Percentiles rank a stretch among this genome's conserved stretches.
phyloP scores from a whole-genome alignment of 1,284 basidiomycete species.

The Puccinia horiana region DNA sequence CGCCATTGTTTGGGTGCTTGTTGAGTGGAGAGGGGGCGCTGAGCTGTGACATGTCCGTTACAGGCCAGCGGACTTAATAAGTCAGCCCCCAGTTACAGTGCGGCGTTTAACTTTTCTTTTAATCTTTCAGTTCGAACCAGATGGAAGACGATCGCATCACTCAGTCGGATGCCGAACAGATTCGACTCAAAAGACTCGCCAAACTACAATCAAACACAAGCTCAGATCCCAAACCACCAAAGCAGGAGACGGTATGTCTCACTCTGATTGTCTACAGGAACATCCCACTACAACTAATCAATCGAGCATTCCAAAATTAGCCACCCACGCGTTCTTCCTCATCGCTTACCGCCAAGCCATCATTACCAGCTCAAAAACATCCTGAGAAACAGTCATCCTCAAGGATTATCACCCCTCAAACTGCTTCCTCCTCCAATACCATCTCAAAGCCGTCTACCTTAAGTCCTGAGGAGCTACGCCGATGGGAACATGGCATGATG shows the following conservation, averaged over 20 bases:
- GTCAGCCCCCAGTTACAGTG: no score
- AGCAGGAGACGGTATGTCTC: not conserved
- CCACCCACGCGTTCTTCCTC: not conserved
- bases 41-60: no score
- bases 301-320: not conserved
- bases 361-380: not conserved
- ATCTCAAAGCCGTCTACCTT: not conserved
- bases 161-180: slow-evolving; percentile 32
- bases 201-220: slow-evolving; percentile 19
- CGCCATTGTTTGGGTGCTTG: no score
- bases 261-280: not conserved
- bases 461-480: slow-evolving; percentile 16
- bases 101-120: no score
- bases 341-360: not conserved
- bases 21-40: no score
- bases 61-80: no score
- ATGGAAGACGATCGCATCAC: slow-evolving; percentile 20
- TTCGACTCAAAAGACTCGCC: slow-evolving; percentile 43
- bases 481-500: slow-evolving; percentile 46
- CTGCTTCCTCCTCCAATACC: not conserved
- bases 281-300: not conserved
- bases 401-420: not conserved
- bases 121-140: not conserved
- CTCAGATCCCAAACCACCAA: not conserved
- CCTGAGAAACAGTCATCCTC: not conserved